Evolutionary conservation across 495 filamentous ascomycete species (phyloP), one percentile per base, ranked within the genome.

Genomic region (Hyaloscypha hepaticicola): DNA sequence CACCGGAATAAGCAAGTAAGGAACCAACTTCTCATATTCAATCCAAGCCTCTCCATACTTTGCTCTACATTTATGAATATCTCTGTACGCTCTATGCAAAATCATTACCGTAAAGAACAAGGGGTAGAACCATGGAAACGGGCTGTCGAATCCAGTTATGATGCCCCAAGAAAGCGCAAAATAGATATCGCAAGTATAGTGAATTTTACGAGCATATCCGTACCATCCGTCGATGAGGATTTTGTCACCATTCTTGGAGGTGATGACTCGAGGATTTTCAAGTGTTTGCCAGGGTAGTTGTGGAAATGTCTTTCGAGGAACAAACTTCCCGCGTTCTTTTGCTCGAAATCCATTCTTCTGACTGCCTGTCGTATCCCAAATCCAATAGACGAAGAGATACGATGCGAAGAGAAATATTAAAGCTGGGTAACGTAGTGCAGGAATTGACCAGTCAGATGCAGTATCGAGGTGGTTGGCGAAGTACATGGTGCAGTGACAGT

Each of bases 111-210:
- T 78, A 75, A 99, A 99, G 81, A 99, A 99, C 49, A 90, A 74
- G 11, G 93, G 91, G 72, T 98, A 96, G 76, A 99, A 99, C 93
- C 94, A 99, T 3, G 95, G 95, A 78, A 97, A 93, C 2, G 95
- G 94, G 75, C 86, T 90, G 24, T 71, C 71, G 64, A 88, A 87
- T 8, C 85, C 85, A 8, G 83, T 85, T 61, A 87, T 79, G 29
- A 88, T 68, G 7, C 82, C 85, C 85, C 83, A 85, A 51, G 70
- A 74, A 31, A 78, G 69, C 27, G 92, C 86, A 69, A 97, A 97
- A 75, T 83, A 93, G 12, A 89, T 79, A 75, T 99, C 95, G 76
- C 92, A 96, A 7, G 91, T 88, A 73, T 98, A 98, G 77, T 99
- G 93, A 58, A 97, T 87, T 80, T 99, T 99, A 73, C 95, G 88